phyloP scores from a whole-genome alignment of 495 filamentous ascomycete genomes.

The Hyaloscypha variabilis region DNA sequence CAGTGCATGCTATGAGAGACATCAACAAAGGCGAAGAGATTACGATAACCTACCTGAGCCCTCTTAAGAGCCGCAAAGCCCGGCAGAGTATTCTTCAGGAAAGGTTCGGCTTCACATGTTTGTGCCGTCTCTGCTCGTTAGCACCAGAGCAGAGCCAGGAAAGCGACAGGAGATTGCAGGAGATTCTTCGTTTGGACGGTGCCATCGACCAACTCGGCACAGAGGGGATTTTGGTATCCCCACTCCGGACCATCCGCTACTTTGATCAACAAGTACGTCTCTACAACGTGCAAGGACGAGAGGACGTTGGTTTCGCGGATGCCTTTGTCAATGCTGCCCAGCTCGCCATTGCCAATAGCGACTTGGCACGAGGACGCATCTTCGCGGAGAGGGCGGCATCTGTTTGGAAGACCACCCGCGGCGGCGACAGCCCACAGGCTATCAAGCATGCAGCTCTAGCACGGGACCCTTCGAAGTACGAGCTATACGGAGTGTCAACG shows the following conservation, averaged over 20 bases:
- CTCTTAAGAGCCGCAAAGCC: constrained; percentile 20
- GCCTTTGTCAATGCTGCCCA: constrained; percentile 37
- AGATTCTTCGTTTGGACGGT: constrained; percentile 29
- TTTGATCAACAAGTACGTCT: constrained; percentile 26
- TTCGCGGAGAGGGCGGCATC: constrained; percentile 37
- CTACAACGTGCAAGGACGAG: constrained; percentile 24
- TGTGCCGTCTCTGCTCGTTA: constrained; percentile 37
- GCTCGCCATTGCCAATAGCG: constrained; percentile 37
- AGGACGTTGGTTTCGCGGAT: constrained; percentile 26
- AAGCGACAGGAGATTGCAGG: constrained; percentile 33
- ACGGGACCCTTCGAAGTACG: constrained; percentile 27
- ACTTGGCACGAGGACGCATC: constrained; percentile 38
- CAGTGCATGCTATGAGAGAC: constrained; percentile 38
- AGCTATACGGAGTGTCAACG: constrained; percentile 27
- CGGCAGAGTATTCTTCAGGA: constrained; percentile 31
- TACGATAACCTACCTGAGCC: constrained; percentile 37
- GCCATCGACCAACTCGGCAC: constrained; percentile 22
- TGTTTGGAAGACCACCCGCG: constrained; percentile 21
- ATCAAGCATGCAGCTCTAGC: constrained; percentile 10
- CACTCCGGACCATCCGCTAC: constrained; percentile 24
- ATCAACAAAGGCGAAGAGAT: constrained; percentile 40
- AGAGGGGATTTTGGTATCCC: constrained; percentile 15
- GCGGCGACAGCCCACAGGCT: constrained; percentile 26
- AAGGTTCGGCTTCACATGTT: constrained; percentile 39
- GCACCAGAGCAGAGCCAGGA: constrained; percentile 30